Conservation (phyloP, 169 alveolate genomes). For the Plasmodium sp. region DNA sequence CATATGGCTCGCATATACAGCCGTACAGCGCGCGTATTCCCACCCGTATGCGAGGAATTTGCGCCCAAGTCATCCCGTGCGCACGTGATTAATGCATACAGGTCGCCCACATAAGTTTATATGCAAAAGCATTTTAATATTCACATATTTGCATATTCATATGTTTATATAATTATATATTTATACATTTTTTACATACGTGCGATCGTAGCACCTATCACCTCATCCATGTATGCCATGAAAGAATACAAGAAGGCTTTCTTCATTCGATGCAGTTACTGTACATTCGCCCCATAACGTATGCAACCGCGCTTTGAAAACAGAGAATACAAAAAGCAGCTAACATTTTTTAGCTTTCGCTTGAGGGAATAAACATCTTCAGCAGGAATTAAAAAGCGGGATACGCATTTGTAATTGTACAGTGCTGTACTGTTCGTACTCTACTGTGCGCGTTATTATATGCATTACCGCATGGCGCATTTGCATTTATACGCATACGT, state of each 20-base stretch:
- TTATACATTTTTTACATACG: neutral
- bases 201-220: neutral
- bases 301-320: neutral
- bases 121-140: neutral
- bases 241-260: neutral
- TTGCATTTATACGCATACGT: neutral
- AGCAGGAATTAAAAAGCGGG: neutral
- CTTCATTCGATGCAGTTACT: neutral
- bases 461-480: neutral
- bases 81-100: neutral
- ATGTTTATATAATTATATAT: neutral
- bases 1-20: neutral
- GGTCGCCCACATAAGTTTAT: neutral
- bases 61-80: neutral
- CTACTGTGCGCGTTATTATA: no score
- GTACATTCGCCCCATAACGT: neutral
- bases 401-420: neutral
- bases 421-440: no score
- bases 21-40: neutral
- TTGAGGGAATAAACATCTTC: neutral
- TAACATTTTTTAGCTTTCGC: neutral
- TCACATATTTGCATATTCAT: neutral
- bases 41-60: neutral
- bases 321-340: neutral
- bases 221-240: neutral